phyloP scores from a whole-genome alignment of 2,329 filamentous ascomycete species.

The Aspergillus sp. region DNA sequence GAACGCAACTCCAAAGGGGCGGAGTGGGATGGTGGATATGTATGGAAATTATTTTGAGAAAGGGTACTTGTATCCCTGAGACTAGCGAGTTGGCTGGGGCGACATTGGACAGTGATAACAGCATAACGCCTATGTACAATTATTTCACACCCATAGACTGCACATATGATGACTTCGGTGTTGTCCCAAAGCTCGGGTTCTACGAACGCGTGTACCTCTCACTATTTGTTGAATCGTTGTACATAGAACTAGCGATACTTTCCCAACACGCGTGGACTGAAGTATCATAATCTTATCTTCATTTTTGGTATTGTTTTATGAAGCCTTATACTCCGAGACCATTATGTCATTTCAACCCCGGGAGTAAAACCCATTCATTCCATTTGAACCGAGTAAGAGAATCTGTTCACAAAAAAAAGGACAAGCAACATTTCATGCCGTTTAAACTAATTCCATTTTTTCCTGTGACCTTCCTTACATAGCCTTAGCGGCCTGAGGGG shows the following conservation, averaged over 20 bases:
- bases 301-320: constrained; percentile 18
- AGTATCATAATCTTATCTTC: constrained; percentile 16
- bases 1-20: constrained; percentile 37
- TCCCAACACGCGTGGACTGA: not conserved
- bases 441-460: constrained; percentile 32
- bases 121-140: not conserved
- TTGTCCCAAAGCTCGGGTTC: not conserved
- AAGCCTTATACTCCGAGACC: not conserved
- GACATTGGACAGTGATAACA: not conserved
- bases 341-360: constrained; percentile 15
- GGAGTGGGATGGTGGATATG: constrained; percentile 50
- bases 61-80: constrained; percentile 52
- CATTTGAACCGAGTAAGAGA: constrained; percentile 28
- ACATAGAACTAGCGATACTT: too few relatives aligned
- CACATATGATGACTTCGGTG: not conserved
- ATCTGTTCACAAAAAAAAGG: constrained; percentile 31
- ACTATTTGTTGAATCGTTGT: not conserved
- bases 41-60: constrained; percentile 56
- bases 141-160: not conserved
- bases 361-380: constrained; percentile 28
- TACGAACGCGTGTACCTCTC: not conserved
- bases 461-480: constrained; percentile 35
- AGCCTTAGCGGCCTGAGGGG: constrained; percentile 73
- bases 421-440: constrained; percentile 35
- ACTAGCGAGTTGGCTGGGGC: not conserved